Conservation (phyloP, 176 grass and related monocot species). For the Dendrocalamus sinicus region DNA sequence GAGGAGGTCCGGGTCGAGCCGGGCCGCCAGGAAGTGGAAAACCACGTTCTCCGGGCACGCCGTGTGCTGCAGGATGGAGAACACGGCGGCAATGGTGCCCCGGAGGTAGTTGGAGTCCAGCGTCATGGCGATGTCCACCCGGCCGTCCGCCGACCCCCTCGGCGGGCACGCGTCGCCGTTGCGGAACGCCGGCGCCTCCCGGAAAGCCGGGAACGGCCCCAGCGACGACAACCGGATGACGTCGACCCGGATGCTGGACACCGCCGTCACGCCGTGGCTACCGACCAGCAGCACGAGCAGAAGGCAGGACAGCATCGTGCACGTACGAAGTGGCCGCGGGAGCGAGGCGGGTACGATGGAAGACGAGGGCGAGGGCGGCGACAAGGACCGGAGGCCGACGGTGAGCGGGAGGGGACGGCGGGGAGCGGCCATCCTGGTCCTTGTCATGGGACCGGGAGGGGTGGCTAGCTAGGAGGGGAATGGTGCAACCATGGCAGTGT, state of each 20-base stretch:
- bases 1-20: constrained; percentile 36
- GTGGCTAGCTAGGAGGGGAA: neutral
- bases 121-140: constrained; percentile 84
- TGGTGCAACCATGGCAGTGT: neutral
- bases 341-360: neutral
- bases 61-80: constrained; percentile 94
- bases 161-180: constrained; percentile 66
- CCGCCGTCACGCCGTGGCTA: neutral
- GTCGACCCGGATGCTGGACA: constrained; percentile 49
- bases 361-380: constrained; percentile 10
- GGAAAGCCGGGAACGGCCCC: constrained; percentile 38
- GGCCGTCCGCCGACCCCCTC: constrained; percentile 1
- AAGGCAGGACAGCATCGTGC: neutral
- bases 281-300: neutral
- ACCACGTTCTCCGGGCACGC: constrained; percentile 75
- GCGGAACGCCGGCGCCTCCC: constrained; percentile 71
- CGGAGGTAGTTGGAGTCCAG: constrained; percentile 94
- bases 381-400: constrained; percentile 23
- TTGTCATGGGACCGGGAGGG: neutral
- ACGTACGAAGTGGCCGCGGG: neutral
- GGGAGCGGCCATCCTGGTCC: neutral
- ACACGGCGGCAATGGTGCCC: constrained; percentile 77
- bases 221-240: constrained; percentile 45
- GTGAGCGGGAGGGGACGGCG: neutral
- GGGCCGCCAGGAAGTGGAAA: constrained; percentile 76